Conservation (phyloP, 345 rosid species). For the Camelina neglecta region DNA sequence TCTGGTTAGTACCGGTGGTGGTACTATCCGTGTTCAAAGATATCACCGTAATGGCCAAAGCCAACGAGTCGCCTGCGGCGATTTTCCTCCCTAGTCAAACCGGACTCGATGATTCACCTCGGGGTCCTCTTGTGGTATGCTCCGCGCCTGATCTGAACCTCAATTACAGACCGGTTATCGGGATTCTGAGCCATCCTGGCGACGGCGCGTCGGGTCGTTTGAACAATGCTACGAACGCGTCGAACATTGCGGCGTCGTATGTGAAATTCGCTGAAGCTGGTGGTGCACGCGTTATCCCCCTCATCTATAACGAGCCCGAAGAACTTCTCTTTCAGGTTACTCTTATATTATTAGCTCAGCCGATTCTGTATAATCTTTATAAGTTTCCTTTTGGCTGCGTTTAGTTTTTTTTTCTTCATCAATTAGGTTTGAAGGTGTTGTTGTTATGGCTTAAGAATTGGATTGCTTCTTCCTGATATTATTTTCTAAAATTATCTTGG, state of each 20-base stretch:
- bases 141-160: conserved; percentile 57
- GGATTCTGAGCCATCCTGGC: conserved; percentile 83
- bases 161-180: conserved; percentile 81
- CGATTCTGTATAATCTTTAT: not conserved
- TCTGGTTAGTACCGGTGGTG: conserved; percentile 9
- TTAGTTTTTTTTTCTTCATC: too few species aligned
- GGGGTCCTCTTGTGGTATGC: conserved; percentile 47
- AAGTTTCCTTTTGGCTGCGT: too few species aligned
- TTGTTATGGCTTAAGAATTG: conserved; percentile 7
- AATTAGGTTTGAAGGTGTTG: not conserved
- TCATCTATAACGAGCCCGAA: conserved; percentile 73
- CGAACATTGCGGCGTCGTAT: conserved; percentile 83
- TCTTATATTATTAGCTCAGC: not conserved
- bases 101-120: not conserved
- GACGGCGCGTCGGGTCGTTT: conserved; percentile 91
- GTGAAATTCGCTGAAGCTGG: conserved; percentile 91
- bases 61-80: conserved; percentile 10
- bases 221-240: conserved; percentile 55
- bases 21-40: not conserved
- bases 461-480: not conserved
- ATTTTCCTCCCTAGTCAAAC: conserved; percentile 58
- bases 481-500: not conserved
- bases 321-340: conserved; percentile 70
- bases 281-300: conserved; percentile 90
- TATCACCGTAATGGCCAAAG: not conserved